Percentiles rank a stretch among this genome's conserved stretches.
These are phyloP conservation scores for Fermentozyma sake DNA, from an alignment of 1,139 yeast species.

Conservation along the genomic window DNA sequence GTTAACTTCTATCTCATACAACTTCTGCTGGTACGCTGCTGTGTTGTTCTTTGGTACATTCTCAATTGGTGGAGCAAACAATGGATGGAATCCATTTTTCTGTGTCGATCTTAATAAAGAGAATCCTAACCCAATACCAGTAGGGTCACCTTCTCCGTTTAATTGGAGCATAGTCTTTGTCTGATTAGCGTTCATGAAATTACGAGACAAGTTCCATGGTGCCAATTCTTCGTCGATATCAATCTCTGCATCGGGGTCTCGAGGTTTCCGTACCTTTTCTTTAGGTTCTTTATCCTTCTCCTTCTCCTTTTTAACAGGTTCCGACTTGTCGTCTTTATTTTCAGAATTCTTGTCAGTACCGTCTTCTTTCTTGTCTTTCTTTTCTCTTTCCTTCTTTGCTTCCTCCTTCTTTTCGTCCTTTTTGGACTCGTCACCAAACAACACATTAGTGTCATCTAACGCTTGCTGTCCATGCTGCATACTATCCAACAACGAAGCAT, in stretches of 20 bases:
- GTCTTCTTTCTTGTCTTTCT: conserved; percentile 11
- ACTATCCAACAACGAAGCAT: conserved; percentile 77
- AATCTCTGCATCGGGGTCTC: conserved; percentile 29
- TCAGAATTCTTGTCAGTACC: conserved; percentile 36
- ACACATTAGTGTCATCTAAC: conserved; percentile 66
- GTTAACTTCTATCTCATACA: conserved; percentile 86
- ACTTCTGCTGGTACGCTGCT: conserved; percentile 80
- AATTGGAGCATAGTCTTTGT: conserved; percentile 96
- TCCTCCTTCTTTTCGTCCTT: conserved; percentile 17
- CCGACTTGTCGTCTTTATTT: conserved; percentile 22
- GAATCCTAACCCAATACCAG: conserved; percentile 86
- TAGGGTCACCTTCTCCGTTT: conserved; percentile 96
- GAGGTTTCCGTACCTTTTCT: conserved; percentile 18
- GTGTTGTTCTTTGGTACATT: conserved; percentile 43
- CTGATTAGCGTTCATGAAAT: conserved; percentile 90
- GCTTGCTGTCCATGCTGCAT: conserved; percentile 92
- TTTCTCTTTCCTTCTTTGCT: conserved; percentile 16
- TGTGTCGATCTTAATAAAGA: conserved; percentile 90
- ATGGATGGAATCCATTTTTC: conserved; percentile 86
- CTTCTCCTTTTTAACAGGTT: conserved; percentile 18
- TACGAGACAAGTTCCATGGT: conserved; percentile 90
- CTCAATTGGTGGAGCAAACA: conserved; percentile 43
- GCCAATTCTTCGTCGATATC: conserved; percentile 82
- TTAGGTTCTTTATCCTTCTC: conserved; percentile 19
- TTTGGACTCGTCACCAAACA: conserved; percentile 34